Base-by-base conservation (phyloP, 1,284 basidiomycete genomes). In the Ceratobasidium sp. region DNA sequence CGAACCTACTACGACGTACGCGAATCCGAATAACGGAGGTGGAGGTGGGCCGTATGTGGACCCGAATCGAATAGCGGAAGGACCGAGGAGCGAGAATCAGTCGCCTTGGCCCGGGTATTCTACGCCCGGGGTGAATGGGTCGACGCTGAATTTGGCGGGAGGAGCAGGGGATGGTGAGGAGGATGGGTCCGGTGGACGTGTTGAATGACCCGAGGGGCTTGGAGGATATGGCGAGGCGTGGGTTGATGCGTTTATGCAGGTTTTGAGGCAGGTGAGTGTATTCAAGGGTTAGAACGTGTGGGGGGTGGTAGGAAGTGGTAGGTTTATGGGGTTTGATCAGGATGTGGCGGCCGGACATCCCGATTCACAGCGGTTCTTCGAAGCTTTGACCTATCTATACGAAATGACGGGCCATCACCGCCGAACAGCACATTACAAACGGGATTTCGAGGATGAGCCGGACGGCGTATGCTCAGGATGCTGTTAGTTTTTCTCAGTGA, bases 391-490 rank as follows among this genome's bases (percentile, higher is more conserved):
- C 6, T 42, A 56, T 39, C 33, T 77, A 23, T 77, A 64, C 33
- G 63, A 66, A 33, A 67, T 76, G 61, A 76, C 73, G 46, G 73
- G 73, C 0, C 73, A 77, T 56, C 67, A 77, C 20, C 26, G 73
- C 73, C 9, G 73, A 77, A 39, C 63, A 63, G 51, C 63, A 77
- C 58, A 77, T 67, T n/a, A 77, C 63, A 1, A 77, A 77, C n/a
- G 73, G 67, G 63, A 49, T 77, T 18, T 67, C 73, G 63, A 66
- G 64, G 51, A 66, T 77, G 42, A 56, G 49, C 56, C 58, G 60
- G 40, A 77, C 63, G n/a, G 51, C 73, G n/a, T 39, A 66, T 44
- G 51, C 44, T 33, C 73, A 77, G 73, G 73, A 67, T 77, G 73
- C 63, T 20, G 39, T 77, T 42, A 67, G 61, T 23, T 77, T 67